phyloP scores from a whole-genome alignment of 169 alveolate species.

The Cryptosporidium sp. region DNA sequence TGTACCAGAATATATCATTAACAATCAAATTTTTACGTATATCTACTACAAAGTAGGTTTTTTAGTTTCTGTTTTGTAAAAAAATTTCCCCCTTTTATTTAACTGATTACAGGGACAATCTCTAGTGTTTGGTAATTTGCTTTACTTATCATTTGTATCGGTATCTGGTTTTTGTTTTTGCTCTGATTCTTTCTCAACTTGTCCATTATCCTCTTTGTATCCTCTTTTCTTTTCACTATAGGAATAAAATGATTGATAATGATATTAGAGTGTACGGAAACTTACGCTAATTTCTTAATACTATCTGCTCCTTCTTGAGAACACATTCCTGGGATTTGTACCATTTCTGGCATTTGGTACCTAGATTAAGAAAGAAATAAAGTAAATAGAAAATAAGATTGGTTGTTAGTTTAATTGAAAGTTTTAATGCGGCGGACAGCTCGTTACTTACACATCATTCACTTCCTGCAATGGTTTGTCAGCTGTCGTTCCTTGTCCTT shows the following conservation, averaged over 20 bases:
- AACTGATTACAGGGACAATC: not conserved
- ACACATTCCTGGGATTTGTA: slow-evolving; percentile 68
- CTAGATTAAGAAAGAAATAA: not conserved
- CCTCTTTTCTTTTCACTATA: slow-evolving; percentile 69
- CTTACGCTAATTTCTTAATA: slow-evolving; percentile 68
- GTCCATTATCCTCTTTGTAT: not conserved
- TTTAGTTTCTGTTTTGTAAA: no score
- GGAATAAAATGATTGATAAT: not conserved
- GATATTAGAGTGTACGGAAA: not conserved
- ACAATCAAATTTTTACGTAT: not conserved
- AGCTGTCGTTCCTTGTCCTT: slow-evolving; percentile 44
- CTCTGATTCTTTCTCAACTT: not conserved
- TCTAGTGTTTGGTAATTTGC: not conserved
- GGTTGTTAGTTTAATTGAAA: not conserved
- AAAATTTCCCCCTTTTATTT: not conserved
- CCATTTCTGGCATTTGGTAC: slow-evolving; percentile 39
- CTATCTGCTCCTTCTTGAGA: slow-evolving; percentile 37
- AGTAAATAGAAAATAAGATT: not conserved
- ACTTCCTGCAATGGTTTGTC: slow-evolving; percentile 26
- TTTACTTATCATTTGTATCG: not conserved
- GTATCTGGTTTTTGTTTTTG: not conserved
- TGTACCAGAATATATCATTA: not conserved
- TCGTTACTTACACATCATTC: slow-evolving; percentile 22
- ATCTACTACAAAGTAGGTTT: no score
- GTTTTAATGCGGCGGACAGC: not conserved